Conservation (phyloP, 2,329 filamentous ascomycete species). For the Pseudonectria foliicola region DNA sequence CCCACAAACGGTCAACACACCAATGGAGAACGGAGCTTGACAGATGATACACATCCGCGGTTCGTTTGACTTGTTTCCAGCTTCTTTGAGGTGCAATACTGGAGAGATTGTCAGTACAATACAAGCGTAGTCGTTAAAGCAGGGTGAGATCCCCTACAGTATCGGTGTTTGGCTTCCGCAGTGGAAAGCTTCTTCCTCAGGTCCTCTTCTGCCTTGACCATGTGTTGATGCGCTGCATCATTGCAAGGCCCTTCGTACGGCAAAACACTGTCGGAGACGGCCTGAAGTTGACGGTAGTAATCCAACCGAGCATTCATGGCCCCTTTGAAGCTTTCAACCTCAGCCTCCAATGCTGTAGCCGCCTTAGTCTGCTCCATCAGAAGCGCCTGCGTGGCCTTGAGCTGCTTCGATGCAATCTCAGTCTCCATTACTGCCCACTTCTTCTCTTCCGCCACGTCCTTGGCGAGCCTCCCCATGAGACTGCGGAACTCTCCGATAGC, state of each 20-base stretch:
- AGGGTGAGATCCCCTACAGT: constrained; percentile 39
- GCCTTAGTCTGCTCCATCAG: constrained; percentile 46
- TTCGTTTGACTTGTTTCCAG: constrained; percentile 56
- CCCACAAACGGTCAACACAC: constrained; percentile 78
- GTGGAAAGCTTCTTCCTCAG: constrained; percentile 53
- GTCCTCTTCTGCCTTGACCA: constrained; percentile 28
- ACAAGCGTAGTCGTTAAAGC: neutral
- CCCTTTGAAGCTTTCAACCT: constrained; percentile 67
- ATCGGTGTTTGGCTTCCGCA: constrained; percentile 67
- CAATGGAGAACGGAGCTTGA: constrained; percentile 65
- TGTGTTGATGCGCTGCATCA: constrained; percentile 36
- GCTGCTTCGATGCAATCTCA: constrained; percentile 54
- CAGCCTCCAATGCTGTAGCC: constrained; percentile 48
- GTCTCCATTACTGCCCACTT: constrained; percentile 60
- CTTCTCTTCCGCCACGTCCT: constrained; percentile 19
- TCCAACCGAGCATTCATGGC: constrained; percentile 82
- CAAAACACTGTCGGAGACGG: constrained; percentile 80
- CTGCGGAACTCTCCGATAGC: constrained; percentile 63
- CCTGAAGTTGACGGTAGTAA: constrained; percentile 85
- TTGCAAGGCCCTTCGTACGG: constrained; percentile 61
- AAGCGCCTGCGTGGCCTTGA: constrained; percentile 52
- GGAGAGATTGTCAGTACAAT: constrained; percentile 3
- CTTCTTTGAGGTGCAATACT: constrained; percentile 48
- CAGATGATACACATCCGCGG: constrained; percentile 81
- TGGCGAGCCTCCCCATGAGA: constrained; percentile 48